Percentiles rank a stretch among this genome's conserved stretches.
Conservation (phyloP, 2,329 filamentous ascomycete species). For the Aspergillus transmontanensis region DNA sequence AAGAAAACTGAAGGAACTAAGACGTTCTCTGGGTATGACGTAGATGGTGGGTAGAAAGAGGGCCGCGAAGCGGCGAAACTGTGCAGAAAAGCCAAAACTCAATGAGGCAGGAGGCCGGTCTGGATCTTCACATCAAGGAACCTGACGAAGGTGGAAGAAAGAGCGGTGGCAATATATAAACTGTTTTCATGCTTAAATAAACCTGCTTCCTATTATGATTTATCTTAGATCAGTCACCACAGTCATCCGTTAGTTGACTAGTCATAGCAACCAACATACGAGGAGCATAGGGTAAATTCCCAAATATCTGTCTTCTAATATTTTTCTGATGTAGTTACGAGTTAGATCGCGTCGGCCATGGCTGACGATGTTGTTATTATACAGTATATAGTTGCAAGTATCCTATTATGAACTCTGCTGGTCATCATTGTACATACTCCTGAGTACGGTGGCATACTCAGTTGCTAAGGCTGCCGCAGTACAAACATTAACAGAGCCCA, state of each 20-base stretch:
- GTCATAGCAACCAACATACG: neutral
- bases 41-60: constrained; percentile 21
- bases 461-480: neutral
- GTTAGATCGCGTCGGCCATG: neutral
- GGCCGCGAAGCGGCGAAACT: constrained; percentile 14
- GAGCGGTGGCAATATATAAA: neutral
- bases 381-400: neutral
- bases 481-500: neutral
- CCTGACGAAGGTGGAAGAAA: neutral
- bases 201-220: too few relatives aligned
- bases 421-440: neutral
- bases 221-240: neutral
- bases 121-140: constrained; percentile 13
- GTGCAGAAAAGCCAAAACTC: constrained; percentile 14
- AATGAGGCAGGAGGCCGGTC: constrained; percentile 16
- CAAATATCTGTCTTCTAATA: neutral
- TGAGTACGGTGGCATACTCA: neutral
- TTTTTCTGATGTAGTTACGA: neutral
- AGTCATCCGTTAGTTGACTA: neutral
- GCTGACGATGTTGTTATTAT: neutral
- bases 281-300: neutral
- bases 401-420: neutral
- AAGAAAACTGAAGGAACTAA: constrained; percentile 27
- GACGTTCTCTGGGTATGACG: constrained; percentile 34
- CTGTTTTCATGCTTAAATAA: neutral